Evolutionary conservation across 2,329 filamentous ascomycete species (phyloP).

Genomic region (Ciborinia camelliae): DNA sequence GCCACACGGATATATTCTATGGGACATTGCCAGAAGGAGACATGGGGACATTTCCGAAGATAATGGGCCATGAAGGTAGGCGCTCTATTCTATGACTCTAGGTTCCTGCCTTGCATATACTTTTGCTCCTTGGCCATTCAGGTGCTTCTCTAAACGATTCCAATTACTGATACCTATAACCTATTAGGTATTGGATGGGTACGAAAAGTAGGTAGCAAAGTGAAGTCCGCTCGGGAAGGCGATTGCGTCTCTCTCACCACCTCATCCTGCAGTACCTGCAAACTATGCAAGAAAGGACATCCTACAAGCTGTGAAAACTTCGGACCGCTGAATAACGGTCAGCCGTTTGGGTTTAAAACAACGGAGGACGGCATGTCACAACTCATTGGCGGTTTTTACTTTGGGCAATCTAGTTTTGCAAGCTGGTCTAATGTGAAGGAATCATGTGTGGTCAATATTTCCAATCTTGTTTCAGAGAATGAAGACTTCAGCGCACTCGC

Average conservation of each 20-base stretch:
- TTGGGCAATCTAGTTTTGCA: slow-evolving; percentile 41
- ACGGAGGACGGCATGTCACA: neutral
- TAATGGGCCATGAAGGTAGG: slow-evolving; percentile 21
- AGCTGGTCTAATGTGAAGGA: slow-evolving; percentile 35
- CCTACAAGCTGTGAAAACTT: slow-evolving; percentile 14
- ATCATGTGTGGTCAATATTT: slow-evolving; percentile 33
- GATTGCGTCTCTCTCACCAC: slow-evolving; percentile 15
- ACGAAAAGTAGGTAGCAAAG: neutral
- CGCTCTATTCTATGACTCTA: neutral
- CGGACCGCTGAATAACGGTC: neutral
- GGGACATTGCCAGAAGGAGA: neutral
- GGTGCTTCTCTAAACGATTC: too few species aligned
- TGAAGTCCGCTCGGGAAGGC: neutral
- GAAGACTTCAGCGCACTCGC: slow-evolving; percentile 31
- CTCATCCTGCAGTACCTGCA: slow-evolving; percentile 9
- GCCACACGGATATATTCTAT: slow-evolving; percentile 16
- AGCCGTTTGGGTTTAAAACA: neutral
- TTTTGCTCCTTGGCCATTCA: too few species aligned
- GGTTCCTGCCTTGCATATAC: too few species aligned
- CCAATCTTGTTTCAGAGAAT: slow-evolving; percentile 25
- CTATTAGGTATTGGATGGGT: slow-evolving; percentile 15
- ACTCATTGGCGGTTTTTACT: slow-evolving; percentile 30
- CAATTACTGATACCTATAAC: too few species aligned
- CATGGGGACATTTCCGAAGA: slow-evolving; percentile 9
- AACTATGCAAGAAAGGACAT: slow-evolving; percentile 7